phyloP scores from a whole-genome alignment of 352 stramenopile genomes.

The Phytophthora ohioensis region DNA sequence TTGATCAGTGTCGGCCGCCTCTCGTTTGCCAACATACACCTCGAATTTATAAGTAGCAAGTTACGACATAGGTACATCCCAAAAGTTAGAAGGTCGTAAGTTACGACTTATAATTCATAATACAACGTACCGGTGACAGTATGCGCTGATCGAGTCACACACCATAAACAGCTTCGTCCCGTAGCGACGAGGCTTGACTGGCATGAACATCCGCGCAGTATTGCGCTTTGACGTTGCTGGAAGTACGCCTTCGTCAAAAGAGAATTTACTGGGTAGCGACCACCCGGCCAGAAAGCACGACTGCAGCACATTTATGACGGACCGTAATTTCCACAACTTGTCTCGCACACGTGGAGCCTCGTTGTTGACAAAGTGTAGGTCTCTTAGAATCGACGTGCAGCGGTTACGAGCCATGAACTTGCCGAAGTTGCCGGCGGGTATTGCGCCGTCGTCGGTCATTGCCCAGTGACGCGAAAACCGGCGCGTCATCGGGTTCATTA shows the following conservation, averaged over 20 bases:
- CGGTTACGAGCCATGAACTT: slow-evolving; percentile 29
- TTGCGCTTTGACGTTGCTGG: slow-evolving; percentile 33
- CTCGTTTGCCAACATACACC: slow-evolving; percentile 4
- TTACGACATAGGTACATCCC: slow-evolving; percentile 13
- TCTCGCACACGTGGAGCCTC: not conserved
- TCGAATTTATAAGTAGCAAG: slow-evolving; percentile 10
- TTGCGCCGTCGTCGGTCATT: not conserved
- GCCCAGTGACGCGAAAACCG: not conserved
- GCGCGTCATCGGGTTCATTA: not conserved
- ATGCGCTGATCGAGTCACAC: slow-evolving; percentile 11
- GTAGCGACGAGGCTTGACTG: not conserved
- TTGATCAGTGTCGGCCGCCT: not conserved
- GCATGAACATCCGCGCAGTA: slow-evolving; percentile 43
- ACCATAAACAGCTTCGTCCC: slow-evolving; percentile 27
- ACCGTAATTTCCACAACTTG: not conserved
- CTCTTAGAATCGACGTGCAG: slow-evolving; percentile 1
- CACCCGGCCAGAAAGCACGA: not conserved
- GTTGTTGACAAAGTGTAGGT: slow-evolving; percentile 27
- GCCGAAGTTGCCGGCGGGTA: not conserved
- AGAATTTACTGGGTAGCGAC: slow-evolving; percentile 11
- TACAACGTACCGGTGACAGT: slow-evolving; percentile 16
- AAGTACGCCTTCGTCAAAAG: slow-evolving; percentile 43
- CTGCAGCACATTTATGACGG: not conserved
- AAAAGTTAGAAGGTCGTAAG: not conserved
- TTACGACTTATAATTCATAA: slow-evolving; percentile 11